Conservation (phyloP, 768 basidiomycete genomes). For the Tylopilus intermedius region DNA sequence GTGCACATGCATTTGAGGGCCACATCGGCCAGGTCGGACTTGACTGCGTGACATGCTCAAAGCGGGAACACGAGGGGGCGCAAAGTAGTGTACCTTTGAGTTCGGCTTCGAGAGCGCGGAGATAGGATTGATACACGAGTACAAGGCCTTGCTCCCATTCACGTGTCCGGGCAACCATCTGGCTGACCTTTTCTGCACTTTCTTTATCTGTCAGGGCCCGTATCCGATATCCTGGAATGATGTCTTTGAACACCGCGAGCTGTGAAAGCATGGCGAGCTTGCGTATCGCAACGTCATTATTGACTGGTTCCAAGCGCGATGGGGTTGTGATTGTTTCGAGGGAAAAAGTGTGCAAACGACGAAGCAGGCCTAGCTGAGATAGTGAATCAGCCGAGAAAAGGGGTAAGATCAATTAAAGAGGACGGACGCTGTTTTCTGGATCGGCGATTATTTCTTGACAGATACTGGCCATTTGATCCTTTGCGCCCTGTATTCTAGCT, state of each 20-base stretch:
- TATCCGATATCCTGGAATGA: conserved; percentile 94
- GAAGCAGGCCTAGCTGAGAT: conserved; percentile 75
- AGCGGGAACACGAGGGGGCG: conserved; percentile 15
- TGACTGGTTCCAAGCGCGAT: conserved; percentile 62
- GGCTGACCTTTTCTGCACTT: conserved; percentile 88
- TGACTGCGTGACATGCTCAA: conserved; percentile 41
- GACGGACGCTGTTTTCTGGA: conserved; percentile 87
- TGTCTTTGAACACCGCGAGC: conserved; percentile 91
- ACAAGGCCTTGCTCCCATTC: conserved; percentile 97
- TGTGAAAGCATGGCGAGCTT: conserved; percentile 87
- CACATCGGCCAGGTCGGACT: conserved; percentile 58
- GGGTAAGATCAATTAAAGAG: background rate
- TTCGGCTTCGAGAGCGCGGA: conserved; percentile 80
- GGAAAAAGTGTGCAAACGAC: conserved; percentile 87
- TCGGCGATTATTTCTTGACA: conserved; percentile 94
- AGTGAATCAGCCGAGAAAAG: conserved; percentile 12
- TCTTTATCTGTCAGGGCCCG: conserved; percentile 87
- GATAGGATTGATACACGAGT: conserved; percentile 79
- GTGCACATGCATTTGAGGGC: conserved; percentile 86
- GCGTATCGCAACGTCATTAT: conserved; percentile 78
- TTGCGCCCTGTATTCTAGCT: conserved; percentile 67
- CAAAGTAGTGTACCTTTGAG: conserved; percentile 55
- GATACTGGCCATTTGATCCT: conserved; percentile 89
- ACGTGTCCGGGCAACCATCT: conserved; percentile 82
- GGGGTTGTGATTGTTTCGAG: conserved; percentile 66